phyloP scores from a whole-genome alignment of 1,284 basidiomycete genomes.

The Melampsora abietis-canadensis region DNA sequence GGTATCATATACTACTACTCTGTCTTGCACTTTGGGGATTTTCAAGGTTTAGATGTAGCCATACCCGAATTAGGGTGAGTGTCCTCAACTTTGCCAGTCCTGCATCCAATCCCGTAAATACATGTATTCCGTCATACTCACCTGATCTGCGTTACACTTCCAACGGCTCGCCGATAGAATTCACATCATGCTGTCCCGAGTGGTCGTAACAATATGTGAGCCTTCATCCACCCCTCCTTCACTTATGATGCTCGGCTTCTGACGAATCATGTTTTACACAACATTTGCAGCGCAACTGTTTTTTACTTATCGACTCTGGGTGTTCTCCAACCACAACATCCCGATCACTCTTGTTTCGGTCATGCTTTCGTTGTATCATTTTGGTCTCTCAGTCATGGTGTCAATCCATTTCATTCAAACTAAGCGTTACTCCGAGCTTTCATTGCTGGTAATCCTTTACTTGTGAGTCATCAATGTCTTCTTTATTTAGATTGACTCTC shows the following conservation, averaged over 20 bases:
- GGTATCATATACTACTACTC: neutral
- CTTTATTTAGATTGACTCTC: neutral
- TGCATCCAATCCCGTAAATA: neutral
- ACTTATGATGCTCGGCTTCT: neutral
- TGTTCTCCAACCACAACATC: neutral
- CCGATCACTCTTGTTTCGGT: neutral
- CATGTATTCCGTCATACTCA: neutral
- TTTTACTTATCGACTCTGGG: constrained; percentile 2
- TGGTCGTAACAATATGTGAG: neutral
- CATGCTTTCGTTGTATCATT: neutral
- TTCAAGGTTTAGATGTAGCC: neutral
- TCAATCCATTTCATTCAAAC: neutral
- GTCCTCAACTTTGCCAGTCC: neutral
- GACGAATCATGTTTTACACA: neutral
- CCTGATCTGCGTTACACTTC: neutral
- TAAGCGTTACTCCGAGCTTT: neutral
- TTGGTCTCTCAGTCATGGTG: neutral
- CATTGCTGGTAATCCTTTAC: neutral
- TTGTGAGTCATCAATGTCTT: neutral
- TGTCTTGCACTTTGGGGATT: neutral
- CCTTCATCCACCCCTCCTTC: neutral
- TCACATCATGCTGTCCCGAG: neutral
- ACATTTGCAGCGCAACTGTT: constrained; percentile 8
- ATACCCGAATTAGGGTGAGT: constrained; percentile 6
- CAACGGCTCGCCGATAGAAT: neutral